Base-by-base conservation (phyloP, 495 filamentous ascomycete species). In the Podospora pseudocomata region DNA sequence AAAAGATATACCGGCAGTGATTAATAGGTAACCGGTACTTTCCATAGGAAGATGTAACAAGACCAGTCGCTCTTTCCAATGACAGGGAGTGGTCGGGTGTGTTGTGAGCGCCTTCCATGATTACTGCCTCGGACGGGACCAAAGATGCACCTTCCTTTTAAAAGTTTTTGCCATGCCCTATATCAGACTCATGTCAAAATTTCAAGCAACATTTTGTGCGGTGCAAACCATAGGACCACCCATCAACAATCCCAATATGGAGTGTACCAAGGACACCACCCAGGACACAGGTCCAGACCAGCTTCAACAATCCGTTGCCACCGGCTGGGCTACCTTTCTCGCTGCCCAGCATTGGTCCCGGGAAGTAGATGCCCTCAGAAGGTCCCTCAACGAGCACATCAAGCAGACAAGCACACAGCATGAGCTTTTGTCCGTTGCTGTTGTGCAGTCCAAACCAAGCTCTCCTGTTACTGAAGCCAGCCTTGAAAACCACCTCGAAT, bases 241-340 rank as follows among this genome's bases (percentile, higher is more conserved):
- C 23, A 23, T 23, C 23, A 23, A 23, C 23, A 23, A 23, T 23
- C 30, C 30, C 30, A 32, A 32, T 32, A 32, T 32, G 30, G 30
- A 32, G 30, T 32, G 30, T 32, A 32, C 30, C 39, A 49, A 13
- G 5, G 39, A 49, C 39, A 13, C 39, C 15, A 18, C 39, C 39
- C 9, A 6, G 39, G 9, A 16, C 39, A 13, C 39, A 49, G 39
- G 39, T 16, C 9, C 23, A 26, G 70, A 73, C 60, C 61, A 34
- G 3, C 60, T 75, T 20, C 69, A 70, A n/a, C 61, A 67, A 18
- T 68, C 71, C 1, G 60, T 75, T 16, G 57, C 62, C 70, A 71
- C 23, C 68, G 65, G 63, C 15, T 77, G 75, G 75, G 44, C 69
- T 49, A 68, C 65, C 49, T 77, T 73, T 54, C 69, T 77, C 57